Evolutionary conservation across 768 basidiomycete genomes (phyloP), one percentile per base, ranked within the genome.

Genomic region (Hygrophoropsis aurantiaca): DNA sequence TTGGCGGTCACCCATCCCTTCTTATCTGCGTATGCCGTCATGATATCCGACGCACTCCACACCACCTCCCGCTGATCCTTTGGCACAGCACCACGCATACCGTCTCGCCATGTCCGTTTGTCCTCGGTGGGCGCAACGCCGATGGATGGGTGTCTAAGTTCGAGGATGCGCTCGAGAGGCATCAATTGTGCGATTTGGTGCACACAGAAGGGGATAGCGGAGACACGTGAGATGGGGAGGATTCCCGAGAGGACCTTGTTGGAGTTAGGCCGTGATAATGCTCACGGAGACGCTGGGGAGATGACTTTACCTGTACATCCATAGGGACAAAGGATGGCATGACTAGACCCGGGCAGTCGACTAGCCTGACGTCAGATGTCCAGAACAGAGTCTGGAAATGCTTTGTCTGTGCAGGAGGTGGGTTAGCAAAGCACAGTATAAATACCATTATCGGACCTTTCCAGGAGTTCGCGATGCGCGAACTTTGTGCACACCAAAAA

Each of bases 271-370:
- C 7, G 6, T 3, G 16, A 20, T 39, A 11, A 35, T 15, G 23
- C 42, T 30, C 7, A 6, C 36, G 26, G 13, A 21, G 36, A 40
- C 21, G 15, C 9, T 11, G 20, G 6, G 2, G 21, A 39, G 11
- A 15, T 4, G 18, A 20, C 55, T 63, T 16, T 54, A 84, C 87
- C 71, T 94, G 91, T 60, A 84, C 78, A 64, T 93, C 90, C 82
- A 91, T 82, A 8, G 84, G 88, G 4, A 86, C 79, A 56, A 77
- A 76, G 50, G 83, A 87, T 8, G 95, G 95, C 74, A 95, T 84
- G 3, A 97, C 91, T 13, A 98, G 79, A 9, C 95, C 95, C 0
- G 95, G 95, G 58, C 95, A 98, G 66, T 98, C 95, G 30, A 93
- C 91, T 8, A 98, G 77, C 38, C 92, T 87, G 51, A 98, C 79